Conservation (phyloP, 805 yeast species). For the Maudiozyma pseudohumilis region DNA sequence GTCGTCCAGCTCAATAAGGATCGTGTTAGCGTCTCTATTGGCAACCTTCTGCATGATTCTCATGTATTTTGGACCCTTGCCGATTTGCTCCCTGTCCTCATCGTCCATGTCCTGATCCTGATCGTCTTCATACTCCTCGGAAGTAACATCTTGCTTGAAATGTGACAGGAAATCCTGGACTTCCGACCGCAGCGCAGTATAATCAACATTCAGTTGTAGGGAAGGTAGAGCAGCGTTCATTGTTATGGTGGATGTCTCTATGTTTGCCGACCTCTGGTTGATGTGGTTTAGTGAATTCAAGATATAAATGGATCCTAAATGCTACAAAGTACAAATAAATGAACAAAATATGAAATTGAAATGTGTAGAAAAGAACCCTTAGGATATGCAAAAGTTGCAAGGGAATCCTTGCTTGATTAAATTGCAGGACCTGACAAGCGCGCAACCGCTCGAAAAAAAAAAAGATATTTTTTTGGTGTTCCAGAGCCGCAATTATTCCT, state of each 20-base stretch:
- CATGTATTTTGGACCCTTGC: constrained; percentile 64
- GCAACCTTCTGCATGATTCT: constrained; percentile 66
- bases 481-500: constrained; percentile 1
- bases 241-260: neutral
- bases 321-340: neutral
- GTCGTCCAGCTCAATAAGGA: constrained; percentile 78
- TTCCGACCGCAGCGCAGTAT: constrained; percentile 47
- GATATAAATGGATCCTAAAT: neutral
- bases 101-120: constrained; percentile 15
- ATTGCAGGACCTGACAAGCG: too few species aligned
- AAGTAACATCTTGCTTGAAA: constrained; percentile 37
- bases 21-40: constrained; percentile 63
- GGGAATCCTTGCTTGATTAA: too few species aligned
- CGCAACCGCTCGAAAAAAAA: too few species aligned
- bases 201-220: constrained; percentile 63
- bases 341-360: constrained; percentile 1
- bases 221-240: constrained; percentile 43
- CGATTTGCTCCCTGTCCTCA: constrained; percentile 26
- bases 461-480: neutral
- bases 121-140: constrained; percentile 14
- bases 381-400: too few species aligned
- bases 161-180: constrained; percentile 59
- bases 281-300: neutral
- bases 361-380: neutral
- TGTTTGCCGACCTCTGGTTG: neutral